Evolutionary conservation across 2,329 filamentous ascomycete species (phyloP), one percentile per base, ranked within the genome.

Genomic region (Dactylellina leptospora): DNA sequence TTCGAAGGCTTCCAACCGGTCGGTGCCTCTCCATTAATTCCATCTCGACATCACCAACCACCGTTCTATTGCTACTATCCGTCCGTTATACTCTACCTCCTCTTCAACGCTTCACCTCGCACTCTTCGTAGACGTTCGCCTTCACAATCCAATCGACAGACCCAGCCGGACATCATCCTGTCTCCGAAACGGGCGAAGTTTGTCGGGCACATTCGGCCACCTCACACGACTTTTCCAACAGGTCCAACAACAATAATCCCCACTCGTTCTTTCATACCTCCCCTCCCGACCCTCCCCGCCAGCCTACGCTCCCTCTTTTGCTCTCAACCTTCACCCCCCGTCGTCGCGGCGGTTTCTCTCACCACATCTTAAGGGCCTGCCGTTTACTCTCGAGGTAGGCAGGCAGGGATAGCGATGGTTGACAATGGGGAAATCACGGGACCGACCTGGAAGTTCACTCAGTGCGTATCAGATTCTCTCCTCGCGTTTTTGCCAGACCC

Each of bases 381-480:
- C 58, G 30, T 55, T 28, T 62, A 50, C 59, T 64, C 40, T 59
- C 59, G 33, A 64, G 53, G 61, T 68, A 55, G 55, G 70, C 60
- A 74, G 64, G 68, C 69, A 59, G 72, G 74, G 78, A 74, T 56
- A 77, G 77, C 80, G 84, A 97, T 97, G 93, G 93, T 95, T 85
- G 93, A 97, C 87, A 72, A 72, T 72, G 90, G 89, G 84, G 92
- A 96, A 84, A 86, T 90, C 83, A 92, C 88, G 85, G 89, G 91
- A 84, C 93, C 93, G 80, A 97, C 93, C 83, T 97, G 93, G 93
- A 97, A 97, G 86, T 97, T 97, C 84, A 97, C 93, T 82, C 93
- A 97, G 93, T 96, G 90, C 82, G 92, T 85, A 72, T 16, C 60
- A 20, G 61, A 38, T 36, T 48, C 64, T 16, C 11, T 42, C 20